These are phyloP conservation scores for Bauhinia variegata DNA, from an alignment of 306 rosid genomes.

Conservation along the genomic window DNA sequence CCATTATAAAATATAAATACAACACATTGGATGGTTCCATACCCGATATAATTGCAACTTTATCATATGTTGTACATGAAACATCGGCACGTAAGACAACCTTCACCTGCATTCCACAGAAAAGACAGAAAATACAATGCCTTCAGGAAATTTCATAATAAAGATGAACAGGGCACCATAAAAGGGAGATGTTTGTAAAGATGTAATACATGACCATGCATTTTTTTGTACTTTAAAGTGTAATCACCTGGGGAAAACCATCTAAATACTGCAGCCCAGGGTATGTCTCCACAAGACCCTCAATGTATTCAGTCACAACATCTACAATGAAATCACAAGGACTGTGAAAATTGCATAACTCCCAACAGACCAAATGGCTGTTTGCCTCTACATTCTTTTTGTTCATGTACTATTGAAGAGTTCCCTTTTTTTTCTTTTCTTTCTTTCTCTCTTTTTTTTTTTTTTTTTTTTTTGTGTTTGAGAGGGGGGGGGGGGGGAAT, in stretches of 20 bases:
- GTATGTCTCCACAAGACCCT: constrained; percentile 93
- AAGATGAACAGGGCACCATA: neutral
- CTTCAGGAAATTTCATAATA: neutral
- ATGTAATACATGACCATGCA: constrained; percentile 3
- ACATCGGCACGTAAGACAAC: constrained; percentile 92
- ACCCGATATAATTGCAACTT: constrained; percentile 98
- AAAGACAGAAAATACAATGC: neutral
- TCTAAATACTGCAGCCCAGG: constrained; percentile 87
- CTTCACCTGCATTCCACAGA: constrained; percentile 70
- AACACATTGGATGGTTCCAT: neutral
- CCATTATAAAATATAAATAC: neutral
- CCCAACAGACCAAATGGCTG: constrained; percentile 5
- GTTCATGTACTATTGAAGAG: too few relatives aligned
- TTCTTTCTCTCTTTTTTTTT: too few relatives aligned
- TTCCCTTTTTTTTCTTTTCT: too few relatives aligned
- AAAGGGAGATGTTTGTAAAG: neutral
- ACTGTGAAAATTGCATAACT: constrained; percentile 6
- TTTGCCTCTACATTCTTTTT: neutral
- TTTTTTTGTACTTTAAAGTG: neutral
- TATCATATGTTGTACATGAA: constrained; percentile 64
- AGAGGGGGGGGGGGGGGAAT: too few relatives aligned
- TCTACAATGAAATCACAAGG: constrained; percentile 57
- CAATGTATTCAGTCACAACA: constrained; percentile 90
- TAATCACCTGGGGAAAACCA: constrained; percentile 85
- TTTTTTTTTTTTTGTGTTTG: too few relatives aligned